Evolutionary conservation across 257 asterid genomes (phyloP), one percentile per base, ranked within the genome.

Genomic region (Petrea volubilis): DNA sequence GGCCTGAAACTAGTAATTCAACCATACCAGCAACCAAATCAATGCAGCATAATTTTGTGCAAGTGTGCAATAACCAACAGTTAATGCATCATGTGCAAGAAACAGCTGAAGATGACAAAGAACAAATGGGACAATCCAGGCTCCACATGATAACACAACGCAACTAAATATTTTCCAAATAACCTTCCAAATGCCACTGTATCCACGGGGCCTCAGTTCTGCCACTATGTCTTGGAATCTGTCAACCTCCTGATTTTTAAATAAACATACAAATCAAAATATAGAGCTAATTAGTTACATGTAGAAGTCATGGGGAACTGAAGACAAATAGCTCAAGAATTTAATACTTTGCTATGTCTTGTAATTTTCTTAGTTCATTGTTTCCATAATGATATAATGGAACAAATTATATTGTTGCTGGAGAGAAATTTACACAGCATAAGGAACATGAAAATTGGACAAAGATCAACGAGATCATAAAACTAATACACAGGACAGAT

Each of bases 141-240:
- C 33, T 51, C 65, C 13, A 60, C 18, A 62, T 18, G 65, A 63
- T 66, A 68, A 67, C 31, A 59, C 25, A n/a, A 68, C 64, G 67
- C 51, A 75, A 68, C 52, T 56, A 71, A 60, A 44, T 13, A 67
- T 40, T 57, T 64, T 71, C 59, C 41, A 57, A 62, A 43, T 71
- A 77, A 94, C 99, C 98, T 91, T 91, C 99, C 97, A 94, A 77
- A 94, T 85, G 81, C 99, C 98, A 81, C 10, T 80, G 83, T 94
- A 94, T 67, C 96, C 99, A 27, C 83, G 90, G 63, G 77, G 85
- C 73, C 72, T 85, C 76, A 94, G 64, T 72, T 88, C 96, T 72
- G 82, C 87, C 86, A 81, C 88, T 49, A 94, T 60, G 79, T 94
- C 99, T 67, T 84, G 88, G 70, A 94, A 94, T 82, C 88, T 89